Conservation (phyloP, 2,329 filamentous ascomycete species). For the Cytospora paraplurivora region DNA sequence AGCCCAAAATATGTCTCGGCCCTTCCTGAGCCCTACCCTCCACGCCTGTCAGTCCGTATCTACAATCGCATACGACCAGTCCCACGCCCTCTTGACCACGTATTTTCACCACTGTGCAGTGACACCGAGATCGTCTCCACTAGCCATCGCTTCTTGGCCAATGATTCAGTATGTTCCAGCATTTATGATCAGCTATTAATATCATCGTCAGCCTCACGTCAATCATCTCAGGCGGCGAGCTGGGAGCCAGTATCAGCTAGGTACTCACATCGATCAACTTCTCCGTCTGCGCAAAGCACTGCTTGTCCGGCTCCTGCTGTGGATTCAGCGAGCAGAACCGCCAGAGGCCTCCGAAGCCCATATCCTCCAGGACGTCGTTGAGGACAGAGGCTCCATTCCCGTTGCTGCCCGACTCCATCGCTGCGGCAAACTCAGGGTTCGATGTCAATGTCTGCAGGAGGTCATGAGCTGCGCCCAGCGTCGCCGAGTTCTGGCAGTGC, state of each 20-base stretch:
- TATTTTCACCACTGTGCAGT: constrained; percentile 5
- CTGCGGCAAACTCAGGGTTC: constrained; percentile 52
- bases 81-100: background rate
- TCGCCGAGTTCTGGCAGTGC: constrained; percentile 63
- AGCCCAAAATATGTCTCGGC: background rate
- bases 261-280: constrained; percentile 61
- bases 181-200: constrained; percentile 25
- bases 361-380: constrained; percentile 56
- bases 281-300: constrained; percentile 58
- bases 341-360: constrained; percentile 67
- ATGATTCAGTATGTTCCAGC: constrained; percentile 23
- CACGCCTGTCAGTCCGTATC: constrained; percentile 8
- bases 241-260: background rate
- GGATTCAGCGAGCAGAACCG: constrained; percentile 52
- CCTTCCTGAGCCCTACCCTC: background rate
- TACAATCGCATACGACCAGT: constrained; percentile 1
- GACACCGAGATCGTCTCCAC: background rate
- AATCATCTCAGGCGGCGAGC: background rate
- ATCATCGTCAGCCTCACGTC: constrained; percentile 11
- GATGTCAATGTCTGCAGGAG: constrained; percentile 61
- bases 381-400: constrained; percentile 38
- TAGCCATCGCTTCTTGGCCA: background rate
- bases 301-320: constrained; percentile 46
- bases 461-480: constrained; percentile 61
- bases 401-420: constrained; percentile 45